Percentiles rank a stretch among this genome's conserved stretches.
Evolutionary conservation across 2,329 filamentous ascomycete genomes (phyloP).

Genomic region (Pochonia chlamydosporia): DNA sequence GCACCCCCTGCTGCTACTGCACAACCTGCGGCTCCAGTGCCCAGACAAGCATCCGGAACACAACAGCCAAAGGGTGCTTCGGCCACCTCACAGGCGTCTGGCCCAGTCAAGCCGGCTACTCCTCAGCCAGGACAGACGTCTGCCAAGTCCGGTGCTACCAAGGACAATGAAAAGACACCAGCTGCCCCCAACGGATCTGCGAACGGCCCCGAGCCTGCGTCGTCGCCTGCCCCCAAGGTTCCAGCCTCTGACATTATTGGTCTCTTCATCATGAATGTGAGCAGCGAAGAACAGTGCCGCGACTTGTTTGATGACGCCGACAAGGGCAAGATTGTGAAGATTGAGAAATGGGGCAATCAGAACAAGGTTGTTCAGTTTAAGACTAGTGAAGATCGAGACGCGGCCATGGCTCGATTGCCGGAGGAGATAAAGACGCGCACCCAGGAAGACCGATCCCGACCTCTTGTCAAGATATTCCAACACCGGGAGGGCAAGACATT

Average conservation of each 20-base stretch:
- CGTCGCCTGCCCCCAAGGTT: constrained; percentile 56
- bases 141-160: constrained; percentile 32
- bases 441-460: constrained; percentile 69
- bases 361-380: constrained; percentile 87
- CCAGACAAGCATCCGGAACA: constrained; percentile 30
- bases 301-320: constrained; percentile 81
- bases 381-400: constrained; percentile 71
- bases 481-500: constrained; percentile 55
- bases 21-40: constrained; percentile 26
- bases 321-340: constrained; percentile 69
- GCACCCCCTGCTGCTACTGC: constrained; percentile 30
- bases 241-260: constrained; percentile 66
- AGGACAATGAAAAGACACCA: constrained; percentile 52
- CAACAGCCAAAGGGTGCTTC: constrained; percentile 38
- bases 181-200: constrained; percentile 48
- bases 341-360: constrained; percentile 71
- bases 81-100: constrained; percentile 25
- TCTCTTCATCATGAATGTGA: constrained; percentile 84
- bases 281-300: constrained; percentile 74
- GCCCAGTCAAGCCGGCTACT: constrained; percentile 34
- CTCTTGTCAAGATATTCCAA: constrained; percentile 78
- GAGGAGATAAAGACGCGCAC: constrained; percentile 69
- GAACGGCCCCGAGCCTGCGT: constrained; percentile 44
- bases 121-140: constrained; percentile 44
- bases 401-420: constrained; percentile 67